These are phyloP conservation scores for Diplocarpon rosae DNA, from an alignment of 2,329 filamentous ascomycete genomes.

Conservation along the genomic window DNA sequence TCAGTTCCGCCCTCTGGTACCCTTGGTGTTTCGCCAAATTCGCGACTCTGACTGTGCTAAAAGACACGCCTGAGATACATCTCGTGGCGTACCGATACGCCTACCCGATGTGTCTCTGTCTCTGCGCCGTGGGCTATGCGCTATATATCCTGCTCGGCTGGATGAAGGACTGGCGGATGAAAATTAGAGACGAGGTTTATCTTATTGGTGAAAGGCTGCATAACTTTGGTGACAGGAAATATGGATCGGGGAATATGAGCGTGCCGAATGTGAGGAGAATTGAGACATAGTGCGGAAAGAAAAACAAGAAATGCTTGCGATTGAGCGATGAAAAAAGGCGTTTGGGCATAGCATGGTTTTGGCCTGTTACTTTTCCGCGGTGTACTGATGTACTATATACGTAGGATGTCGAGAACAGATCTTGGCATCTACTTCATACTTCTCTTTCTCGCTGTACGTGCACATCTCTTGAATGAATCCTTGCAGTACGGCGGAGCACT, in stretches of 20 bases:
- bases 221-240: conserved; percentile 61
- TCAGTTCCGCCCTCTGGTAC: conserved; percentile 47
- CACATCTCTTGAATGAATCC: too few relatives aligned
- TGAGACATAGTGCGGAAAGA: conserved; percentile 17
- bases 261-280: conserved; percentile 19
- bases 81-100: conserved; percentile 48
- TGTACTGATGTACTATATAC: too few relatives aligned
- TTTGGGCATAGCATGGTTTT: background rate
- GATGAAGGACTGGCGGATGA: conserved; percentile 64
- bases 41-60: conserved; percentile 32
- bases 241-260: conserved; percentile 5
- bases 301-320: too few relatives aligned
- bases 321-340: background rate
- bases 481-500: too few relatives aligned
- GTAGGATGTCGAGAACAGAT: too few relatives aligned
- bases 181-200: conserved; percentile 90
- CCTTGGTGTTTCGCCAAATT: conserved; percentile 51
- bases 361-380: too few relatives aligned
- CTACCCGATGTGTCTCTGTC: conserved; percentile 50
- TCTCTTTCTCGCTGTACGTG: too few relatives aligned
- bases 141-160: conserved; percentile 46
- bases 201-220: conserved; percentile 89
- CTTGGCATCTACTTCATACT: too few relatives aligned
- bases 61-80: conserved; percentile 19
- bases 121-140: conserved; percentile 34